A percentile compares a stretch with the other conserved stretches of the same genome.
phyloP scores from a whole-genome alignment of 1,284 basidiomycete genomes.

The Marasmius sp. region DNA sequence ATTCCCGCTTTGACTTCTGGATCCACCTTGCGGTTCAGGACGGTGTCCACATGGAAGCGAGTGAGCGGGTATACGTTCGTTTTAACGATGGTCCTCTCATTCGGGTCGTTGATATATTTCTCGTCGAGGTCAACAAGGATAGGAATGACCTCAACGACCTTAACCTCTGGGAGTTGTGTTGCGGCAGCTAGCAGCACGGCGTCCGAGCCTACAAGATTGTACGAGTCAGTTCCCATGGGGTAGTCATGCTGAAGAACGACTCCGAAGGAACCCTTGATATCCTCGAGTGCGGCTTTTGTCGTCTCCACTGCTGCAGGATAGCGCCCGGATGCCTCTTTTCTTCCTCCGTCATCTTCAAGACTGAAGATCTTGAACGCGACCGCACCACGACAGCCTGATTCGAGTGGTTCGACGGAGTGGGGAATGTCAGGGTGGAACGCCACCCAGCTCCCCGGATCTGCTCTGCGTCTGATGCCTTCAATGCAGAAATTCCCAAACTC shows the following conservation, averaged over 20 bases:
- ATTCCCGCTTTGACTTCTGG: too few relatives aligned
- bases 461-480: slow-evolving; percentile 7
- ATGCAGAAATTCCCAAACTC: slow-evolving; percentile 13
- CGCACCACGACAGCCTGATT: slow-evolving; percentile 24
- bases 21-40: slow-evolving; percentile 5
- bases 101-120: slow-evolving; percentile 8
- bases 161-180: slow-evolving; percentile 1
- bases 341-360: too few relatives aligned
- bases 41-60: slow-evolving; percentile 19
- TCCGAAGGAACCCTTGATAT: slow-evolving; percentile 24
- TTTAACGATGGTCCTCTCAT: too few relatives aligned
- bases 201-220: slow-evolving; percentile 24
- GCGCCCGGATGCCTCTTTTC: too few relatives aligned
- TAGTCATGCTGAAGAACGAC: slow-evolving; percentile 27
- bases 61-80: slow-evolving; percentile 30
- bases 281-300: too few relatives aligned
- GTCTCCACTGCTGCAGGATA: too few relatives aligned
- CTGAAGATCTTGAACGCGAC: slow-evolving; percentile 33
- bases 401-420: slow-evolving; percentile 23
- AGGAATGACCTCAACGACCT: slow-evolving; percentile 20
- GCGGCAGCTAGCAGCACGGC: slow-evolving; percentile 19
- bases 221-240: slow-evolving; percentile 18
- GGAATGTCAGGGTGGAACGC: slow-evolving; percentile 40
- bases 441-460: slow-evolving; percentile 27
- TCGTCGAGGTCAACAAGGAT: slow-evolving; percentile 25